A percentile compares a stretch with the other conserved stretches of the same genome.
These are phyloP conservation scores for Ottelia alismoides DNA, from an alignment of 106 monocot genomes.

Conservation along the genomic window DNA sequence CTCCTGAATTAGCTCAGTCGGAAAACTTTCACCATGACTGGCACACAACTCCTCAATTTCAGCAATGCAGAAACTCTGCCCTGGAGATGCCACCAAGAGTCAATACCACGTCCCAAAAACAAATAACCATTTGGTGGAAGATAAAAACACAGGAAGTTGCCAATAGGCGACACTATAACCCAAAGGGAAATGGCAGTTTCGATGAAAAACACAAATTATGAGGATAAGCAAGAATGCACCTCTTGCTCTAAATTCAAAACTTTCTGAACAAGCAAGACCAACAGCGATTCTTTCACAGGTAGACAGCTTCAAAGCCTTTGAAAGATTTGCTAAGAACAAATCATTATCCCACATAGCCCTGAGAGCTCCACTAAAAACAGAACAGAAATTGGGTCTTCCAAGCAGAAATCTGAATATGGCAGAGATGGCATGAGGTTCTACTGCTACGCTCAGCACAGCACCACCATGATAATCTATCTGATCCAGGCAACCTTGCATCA, in stretches of 20 bases:
- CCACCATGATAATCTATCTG: constrained; percentile 25
- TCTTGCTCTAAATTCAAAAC: constrained; percentile 34
- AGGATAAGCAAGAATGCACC: no score
- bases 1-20: constrained; percentile 53
- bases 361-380: constrained; percentile 62
- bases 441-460: constrained; percentile 17
- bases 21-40: constrained; percentile 20
- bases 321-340: constrained; percentile 44
- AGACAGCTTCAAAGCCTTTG: constrained; percentile 50
- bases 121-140: no score
- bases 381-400: constrained; percentile 58
- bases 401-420: constrained; percentile 53
- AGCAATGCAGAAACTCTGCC: constrained; percentile 71
- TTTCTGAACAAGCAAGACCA: constrained; percentile 82
- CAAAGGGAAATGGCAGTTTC: no score
- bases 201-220: no score
- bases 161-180: no score
- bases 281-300: constrained; percentile 48
- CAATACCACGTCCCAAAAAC: background rate
- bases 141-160: no score
- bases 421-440: constrained; percentile 31
- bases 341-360: constrained; percentile 21
- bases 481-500: constrained; percentile 68
- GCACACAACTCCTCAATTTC: constrained; percentile 63
- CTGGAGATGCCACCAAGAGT: constrained; percentile 16